These are phyloP conservation scores for Stagonosporopsis cucurbitacearum DNA, from an alignment of 2,329 filamentous ascomycete genomes.

Conservation along the genomic window DNA sequence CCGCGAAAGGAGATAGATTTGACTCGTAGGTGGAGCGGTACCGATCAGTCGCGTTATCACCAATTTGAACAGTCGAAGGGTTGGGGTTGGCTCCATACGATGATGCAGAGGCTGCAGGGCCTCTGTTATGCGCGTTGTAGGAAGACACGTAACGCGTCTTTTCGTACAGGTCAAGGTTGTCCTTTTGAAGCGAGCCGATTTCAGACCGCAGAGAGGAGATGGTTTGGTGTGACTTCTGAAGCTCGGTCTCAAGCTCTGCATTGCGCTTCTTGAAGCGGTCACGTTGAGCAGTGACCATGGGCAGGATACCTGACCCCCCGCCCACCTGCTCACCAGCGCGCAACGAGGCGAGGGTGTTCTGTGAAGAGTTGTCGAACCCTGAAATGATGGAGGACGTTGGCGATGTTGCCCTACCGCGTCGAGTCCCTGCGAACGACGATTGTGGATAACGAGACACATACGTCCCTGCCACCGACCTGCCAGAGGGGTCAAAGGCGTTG, in stretches of 20 bases:
- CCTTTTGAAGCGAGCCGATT: constrained; percentile 88
- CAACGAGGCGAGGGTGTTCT: constrained; percentile 61
- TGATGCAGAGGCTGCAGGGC: constrained; percentile 64
- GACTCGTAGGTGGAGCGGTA: constrained; percentile 94
- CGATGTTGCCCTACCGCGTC: constrained; percentile 72
- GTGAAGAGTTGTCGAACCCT: constrained; percentile 71
- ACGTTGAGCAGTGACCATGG: constrained; percentile 97
- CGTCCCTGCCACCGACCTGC: constrained; percentile 90
- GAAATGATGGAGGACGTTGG: constrained; percentile 98
- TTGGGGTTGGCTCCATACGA: constrained; percentile 71
- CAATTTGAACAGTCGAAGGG: constrained; percentile 72
- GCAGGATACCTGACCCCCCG: constrained; percentile 84
- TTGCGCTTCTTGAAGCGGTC: constrained; percentile 99
- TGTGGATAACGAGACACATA: constrained; percentile 81
- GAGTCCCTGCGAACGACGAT: constrained; percentile 58
- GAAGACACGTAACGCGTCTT: constrained; percentile 96
- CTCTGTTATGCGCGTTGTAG: constrained; percentile 82
- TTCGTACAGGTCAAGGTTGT: constrained; percentile 95
- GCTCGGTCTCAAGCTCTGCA: constrained; percentile 83
- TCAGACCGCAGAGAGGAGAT: constrained; percentile 89
- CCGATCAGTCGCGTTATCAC: constrained; percentile 62
- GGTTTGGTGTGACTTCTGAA: constrained; percentile 81
- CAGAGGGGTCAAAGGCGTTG: constrained; percentile 81
- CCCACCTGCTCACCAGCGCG: constrained; percentile 70
- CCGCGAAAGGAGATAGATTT: constrained; percentile 93